Evolutionary conservation across 2,329 filamentous ascomycete species (phyloP).

Genomic region (Cercospora nicotianae): DNA sequence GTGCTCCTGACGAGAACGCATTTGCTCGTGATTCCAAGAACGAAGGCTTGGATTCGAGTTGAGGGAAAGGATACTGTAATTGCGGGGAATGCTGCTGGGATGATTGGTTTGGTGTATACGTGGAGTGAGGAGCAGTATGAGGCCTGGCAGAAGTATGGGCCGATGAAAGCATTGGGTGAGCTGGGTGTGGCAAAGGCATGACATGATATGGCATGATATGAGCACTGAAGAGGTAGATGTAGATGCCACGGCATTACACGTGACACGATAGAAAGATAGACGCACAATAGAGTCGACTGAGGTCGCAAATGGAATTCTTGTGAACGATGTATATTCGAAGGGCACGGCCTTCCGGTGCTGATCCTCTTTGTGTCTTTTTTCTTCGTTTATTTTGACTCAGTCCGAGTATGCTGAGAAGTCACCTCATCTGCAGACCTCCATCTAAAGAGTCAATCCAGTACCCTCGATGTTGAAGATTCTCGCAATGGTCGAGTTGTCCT

Average conservation of each 20-base stretch:
- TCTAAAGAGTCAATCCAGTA: slow-evolving; percentile 1
- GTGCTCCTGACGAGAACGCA: slow-evolving; percentile 38
- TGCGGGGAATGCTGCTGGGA: slow-evolving; percentile 37
- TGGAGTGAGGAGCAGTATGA: slow-evolving; percentile 24
- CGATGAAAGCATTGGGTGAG: slow-evolving; percentile 21
- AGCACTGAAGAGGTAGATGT: too few relatives aligned
- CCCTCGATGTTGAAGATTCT: slow-evolving; percentile 4
- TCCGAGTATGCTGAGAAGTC: not conserved
- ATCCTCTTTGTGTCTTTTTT: not conserved
- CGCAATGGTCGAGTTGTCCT: not conserved
- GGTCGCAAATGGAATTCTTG: not conserved
- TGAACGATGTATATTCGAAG: not conserved
- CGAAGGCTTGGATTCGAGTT: slow-evolving; percentile 29
- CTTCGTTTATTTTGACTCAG: not conserved
- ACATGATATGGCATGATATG: too few relatives aligned
- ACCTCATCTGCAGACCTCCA: not conserved
- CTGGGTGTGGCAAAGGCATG: slow-evolving; percentile 19
- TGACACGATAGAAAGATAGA: not conserved
- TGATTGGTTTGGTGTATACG: slow-evolving; percentile 39
- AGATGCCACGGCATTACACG: not conserved
- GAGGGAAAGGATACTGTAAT: slow-evolving; percentile 28
- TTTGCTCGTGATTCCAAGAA: slow-evolving; percentile 41
- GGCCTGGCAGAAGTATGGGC: slow-evolving; percentile 20
- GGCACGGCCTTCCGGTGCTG: not conserved
- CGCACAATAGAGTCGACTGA: not conserved